phyloP scores from a whole-genome alignment of 352 stramenopile genomes.

The Globisporangium solare region DNA sequence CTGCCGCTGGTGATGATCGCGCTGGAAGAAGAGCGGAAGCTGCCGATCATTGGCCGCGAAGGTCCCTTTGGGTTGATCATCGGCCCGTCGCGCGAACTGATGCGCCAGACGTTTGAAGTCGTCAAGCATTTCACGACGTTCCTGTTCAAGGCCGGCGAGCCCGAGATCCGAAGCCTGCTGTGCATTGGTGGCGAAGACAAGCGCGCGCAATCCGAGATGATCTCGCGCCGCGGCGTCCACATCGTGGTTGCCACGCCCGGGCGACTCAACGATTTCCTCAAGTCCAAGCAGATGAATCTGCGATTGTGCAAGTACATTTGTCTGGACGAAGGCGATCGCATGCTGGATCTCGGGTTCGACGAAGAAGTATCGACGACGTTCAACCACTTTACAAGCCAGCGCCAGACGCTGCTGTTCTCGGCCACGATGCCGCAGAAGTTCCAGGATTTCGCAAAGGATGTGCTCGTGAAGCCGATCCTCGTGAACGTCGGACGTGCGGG shows the following conservation, averaged over 20 bases:
- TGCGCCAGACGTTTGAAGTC: conserved; percentile 97
- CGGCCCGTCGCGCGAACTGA: conserved; percentile 96
- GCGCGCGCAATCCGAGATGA: conserved; percentile 87
- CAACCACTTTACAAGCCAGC: conserved; percentile 96
- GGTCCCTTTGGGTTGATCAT: conserved; percentile 97
- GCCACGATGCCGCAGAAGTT: conserved; percentile 99
- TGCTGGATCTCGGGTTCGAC: conserved; percentile 95
- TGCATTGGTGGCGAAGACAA: conserved; percentile 96
- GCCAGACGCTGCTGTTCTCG: conserved; percentile 98
- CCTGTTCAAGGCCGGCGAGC: conserved; percentile 65
- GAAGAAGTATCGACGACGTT: conserved; percentile 95
- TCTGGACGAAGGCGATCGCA: conserved; percentile 97
- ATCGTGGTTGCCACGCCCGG: conserved; percentile 97
- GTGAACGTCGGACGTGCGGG: conserved; percentile 98
- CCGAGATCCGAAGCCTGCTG: conserved; percentile 89
- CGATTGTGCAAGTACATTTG: conserved; percentile 97
- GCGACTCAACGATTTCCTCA: conserved; percentile 96
- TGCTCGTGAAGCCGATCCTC: conserved; percentile 94
- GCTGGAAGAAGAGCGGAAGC: conserved; percentile 95
- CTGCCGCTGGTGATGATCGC: conserved; percentile 96
- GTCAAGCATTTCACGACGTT: conserved; percentile 91
- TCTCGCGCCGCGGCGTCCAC: conserved; percentile 90
- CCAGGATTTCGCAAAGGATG: conserved; percentile 97
- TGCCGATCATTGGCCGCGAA: conserved; percentile 92
- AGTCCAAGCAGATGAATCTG: conserved; percentile 93